Base-by-base conservation (phyloP, 2,329 filamentous ascomycete genomes). In the Ophiostoma novo-ulmi region DNA sequence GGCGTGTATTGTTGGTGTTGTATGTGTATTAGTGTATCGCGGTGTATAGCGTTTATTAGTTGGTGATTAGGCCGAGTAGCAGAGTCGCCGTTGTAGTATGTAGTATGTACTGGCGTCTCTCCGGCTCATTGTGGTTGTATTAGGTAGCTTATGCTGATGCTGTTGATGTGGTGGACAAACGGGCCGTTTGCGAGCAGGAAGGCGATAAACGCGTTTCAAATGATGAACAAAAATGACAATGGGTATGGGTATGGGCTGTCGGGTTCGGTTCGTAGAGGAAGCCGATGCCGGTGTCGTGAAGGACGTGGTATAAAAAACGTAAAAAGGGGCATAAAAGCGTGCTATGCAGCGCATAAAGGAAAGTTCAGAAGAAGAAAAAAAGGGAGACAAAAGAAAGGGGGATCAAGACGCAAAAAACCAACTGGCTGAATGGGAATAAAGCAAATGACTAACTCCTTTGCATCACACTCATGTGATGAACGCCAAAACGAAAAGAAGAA, bases 361-460 rank as follows among this genome's bases (percentile, higher is more conserved):
- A 26, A 58, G 63, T 36, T 26, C 13, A 68, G 52, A 58, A 70
- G 26, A 20, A 52, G 38, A 48, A 39, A 48, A 39, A 26, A 48
- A 48, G 58, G 41, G 41, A 39, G 58, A 31, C n/a, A 70, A 70
- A 39, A 67, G 5, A 58, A 39, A 36, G 55, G 39, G 44, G 44
- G 65, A 68, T 31, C 44, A 36, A 63, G 5, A 63, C n/a, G 52
- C 7, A 63, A 65, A 69, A 71, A 70, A 64, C 7, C 35, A 58
- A 61, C 66, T 69, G 70, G 69, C 65, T 64, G 36, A 35, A 67
- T 65, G 61, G 65, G 65, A 70, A 67, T 48, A 65, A 61, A 39
- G 38, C 22, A 67, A 70, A 52, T 48, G 52, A 63, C 39, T 39
- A 70, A 44, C 36, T 63, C 64, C 52, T 41, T 31, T 67, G 48